Percentiles rank a stretch among this genome's conserved stretches.
phyloP scores from a whole-genome alignment of 331 rosid species.

The Malus hybrid region DNA sequence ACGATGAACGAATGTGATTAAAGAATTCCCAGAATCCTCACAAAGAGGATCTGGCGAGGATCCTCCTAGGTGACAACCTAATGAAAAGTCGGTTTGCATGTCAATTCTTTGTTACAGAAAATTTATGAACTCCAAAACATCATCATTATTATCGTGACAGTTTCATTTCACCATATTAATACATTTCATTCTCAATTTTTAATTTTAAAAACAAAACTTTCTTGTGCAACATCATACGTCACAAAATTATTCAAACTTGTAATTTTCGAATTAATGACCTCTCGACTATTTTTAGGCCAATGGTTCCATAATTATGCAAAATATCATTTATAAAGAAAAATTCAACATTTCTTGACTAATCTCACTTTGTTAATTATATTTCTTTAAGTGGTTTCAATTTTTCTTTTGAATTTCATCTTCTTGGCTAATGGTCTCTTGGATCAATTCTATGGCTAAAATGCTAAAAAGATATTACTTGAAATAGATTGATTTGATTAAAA shows the following conservation, averaged over 20 bases:
- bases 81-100: background rate
- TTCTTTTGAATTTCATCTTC: background rate
- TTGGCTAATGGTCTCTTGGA: background rate
- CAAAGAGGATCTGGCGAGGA: too few relatives aligned
- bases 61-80: background rate
- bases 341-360: background rate
- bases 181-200: background rate
- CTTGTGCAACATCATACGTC: background rate
- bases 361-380: background rate
- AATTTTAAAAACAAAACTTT: background rate
- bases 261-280: background rate
- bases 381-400: background rate
- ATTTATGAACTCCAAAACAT: background rate
- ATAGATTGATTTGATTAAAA: background rate
- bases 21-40: accelerated
- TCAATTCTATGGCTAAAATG: background rate
- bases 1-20: too few relatives aligned
- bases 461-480: background rate
- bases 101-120: background rate
- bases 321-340: background rate
- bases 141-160: background rate
- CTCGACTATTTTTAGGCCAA: background rate
- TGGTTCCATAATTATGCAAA: background rate
- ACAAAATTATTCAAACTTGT: background rate
- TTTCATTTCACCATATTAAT: slow-evolving; percentile 4